Percentiles rank a stretch among this genome's conserved stretches.
Evolutionary conservation across 768 basidiomycete genomes (phyloP).

Genomic region (Naematelia encephala): DNA sequence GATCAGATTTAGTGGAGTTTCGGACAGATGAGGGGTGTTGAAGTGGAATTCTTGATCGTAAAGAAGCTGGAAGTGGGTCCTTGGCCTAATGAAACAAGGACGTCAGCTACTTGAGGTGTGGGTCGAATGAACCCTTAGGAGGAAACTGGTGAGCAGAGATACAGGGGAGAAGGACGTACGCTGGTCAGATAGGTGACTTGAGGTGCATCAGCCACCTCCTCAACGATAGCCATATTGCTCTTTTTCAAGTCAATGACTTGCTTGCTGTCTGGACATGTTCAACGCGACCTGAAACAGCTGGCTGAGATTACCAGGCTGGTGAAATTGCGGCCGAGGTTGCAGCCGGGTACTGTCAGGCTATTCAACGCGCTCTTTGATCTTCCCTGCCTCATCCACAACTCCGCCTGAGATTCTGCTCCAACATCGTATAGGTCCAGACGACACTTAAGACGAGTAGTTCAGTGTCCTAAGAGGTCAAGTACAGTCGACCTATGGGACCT

Average conservation of each 20-base stretch:
- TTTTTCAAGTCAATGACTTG: background rate
- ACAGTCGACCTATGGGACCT: background rate
- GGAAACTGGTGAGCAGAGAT: background rate
- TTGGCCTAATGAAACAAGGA: background rate
- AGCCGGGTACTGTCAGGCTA: background rate
- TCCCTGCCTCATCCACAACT: background rate
- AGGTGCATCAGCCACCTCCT: constrained; percentile 2
- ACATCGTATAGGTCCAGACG: background rate
- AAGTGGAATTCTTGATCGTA: background rate
- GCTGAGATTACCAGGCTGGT: background rate
- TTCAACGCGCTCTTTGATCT: background rate
- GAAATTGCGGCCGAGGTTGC: background rate
- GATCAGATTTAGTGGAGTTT: background rate
- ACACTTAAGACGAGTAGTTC: background rate
- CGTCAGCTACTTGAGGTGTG: too few species aligned
- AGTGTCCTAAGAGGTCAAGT: background rate
- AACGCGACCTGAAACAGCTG: background rate
- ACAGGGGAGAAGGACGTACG: background rate
- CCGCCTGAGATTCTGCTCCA: too few species aligned
- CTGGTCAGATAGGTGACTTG: background rate
- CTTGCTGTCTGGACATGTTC: background rate
- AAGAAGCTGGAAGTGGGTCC: background rate
- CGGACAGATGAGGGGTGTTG: background rate
- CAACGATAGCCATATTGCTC: constrained; percentile 1
- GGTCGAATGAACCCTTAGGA: too few species aligned